Evolutionary conservation across 2,329 filamentous ascomycete genomes (phyloP).

Genomic region (Cercospora nicotianae): DNA sequence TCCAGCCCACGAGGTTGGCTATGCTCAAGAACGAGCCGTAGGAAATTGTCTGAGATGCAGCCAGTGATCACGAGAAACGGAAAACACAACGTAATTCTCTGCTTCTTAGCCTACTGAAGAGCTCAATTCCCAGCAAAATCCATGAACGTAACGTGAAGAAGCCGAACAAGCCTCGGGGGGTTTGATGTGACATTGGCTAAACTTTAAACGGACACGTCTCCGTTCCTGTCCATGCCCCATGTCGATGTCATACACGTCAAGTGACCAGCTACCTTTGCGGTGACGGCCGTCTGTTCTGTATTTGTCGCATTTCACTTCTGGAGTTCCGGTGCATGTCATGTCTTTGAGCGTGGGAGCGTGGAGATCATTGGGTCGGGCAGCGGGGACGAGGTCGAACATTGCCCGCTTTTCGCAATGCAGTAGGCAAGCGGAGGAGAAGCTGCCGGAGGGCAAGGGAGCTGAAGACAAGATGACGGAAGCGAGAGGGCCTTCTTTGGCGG

Average conservation of each 20-base stretch:
- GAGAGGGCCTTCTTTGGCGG: neutral
- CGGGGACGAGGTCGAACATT: constrained; percentile 4
- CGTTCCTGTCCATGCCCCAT: neutral
- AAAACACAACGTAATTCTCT: neutral
- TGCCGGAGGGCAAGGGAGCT: constrained; percentile 2
- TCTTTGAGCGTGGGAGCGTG: constrained; percentile 12
- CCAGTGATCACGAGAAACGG: neutral
- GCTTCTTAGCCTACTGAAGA: neutral
- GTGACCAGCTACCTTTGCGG: neutral
- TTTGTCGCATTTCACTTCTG: neutral
- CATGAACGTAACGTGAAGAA: neutral
- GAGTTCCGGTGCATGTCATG: constrained; percentile 2
- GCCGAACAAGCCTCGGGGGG: neutral
- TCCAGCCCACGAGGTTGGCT: neutral
- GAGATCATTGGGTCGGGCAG: constrained; percentile 7
- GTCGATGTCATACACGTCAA: neutral
- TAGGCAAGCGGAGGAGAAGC: constrained; percentile 5
- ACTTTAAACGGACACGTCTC: constrained; percentile 7
- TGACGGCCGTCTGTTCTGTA: neutral
- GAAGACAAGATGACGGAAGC: neutral
- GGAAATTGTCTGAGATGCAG: neutral
- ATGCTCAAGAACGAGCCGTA: neutral
- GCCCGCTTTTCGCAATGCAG: constrained; percentile 14
- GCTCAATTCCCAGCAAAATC: neutral
- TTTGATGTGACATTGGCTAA: neutral